Percentiles rank a stretch among this genome's conserved stretches.
These are phyloP conservation scores for Phlebiopsis gigantea DNA, from an alignment of 768 basidiomycete genomes.

Conservation along the genomic window DNA sequence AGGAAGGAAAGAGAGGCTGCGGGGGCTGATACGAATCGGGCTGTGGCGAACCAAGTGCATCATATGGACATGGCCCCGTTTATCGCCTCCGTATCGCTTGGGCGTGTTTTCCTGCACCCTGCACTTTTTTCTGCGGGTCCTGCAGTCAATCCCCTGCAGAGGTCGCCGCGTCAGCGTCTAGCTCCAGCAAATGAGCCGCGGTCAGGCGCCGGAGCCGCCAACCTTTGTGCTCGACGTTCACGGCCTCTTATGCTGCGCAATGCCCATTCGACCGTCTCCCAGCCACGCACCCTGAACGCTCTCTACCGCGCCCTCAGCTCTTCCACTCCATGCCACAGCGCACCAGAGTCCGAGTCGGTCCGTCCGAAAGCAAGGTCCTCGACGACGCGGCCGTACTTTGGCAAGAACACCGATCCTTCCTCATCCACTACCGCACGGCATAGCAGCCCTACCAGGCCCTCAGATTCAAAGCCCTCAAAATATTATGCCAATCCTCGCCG, in stretches of 20 bases:
- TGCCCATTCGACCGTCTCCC: neutral
- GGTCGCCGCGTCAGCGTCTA: neutral
- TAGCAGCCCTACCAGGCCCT: too few species aligned
- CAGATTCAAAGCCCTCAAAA: too few species aligned
- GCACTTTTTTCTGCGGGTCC: neutral
- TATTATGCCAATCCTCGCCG: too few species aligned
- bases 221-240: neutral
- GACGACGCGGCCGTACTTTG: too few species aligned
- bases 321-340: too few species aligned
- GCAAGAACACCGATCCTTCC: too few species aligned
- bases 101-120: neutral
- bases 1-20: neutral
- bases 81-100: neutral
- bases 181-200: neutral
- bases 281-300: neutral
- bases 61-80: neutral
- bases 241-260: constrained; percentile 7
- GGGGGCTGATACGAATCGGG: neutral
- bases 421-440: too few species aligned
- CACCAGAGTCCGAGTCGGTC: too few species aligned
- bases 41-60: neutral
- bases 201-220: neutral
- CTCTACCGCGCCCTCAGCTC: neutral
- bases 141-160: neutral
- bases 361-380: too few species aligned